phyloP scores from a whole-genome alignment of 306 rosid species.

The Crotalaria pallida region DNA sequence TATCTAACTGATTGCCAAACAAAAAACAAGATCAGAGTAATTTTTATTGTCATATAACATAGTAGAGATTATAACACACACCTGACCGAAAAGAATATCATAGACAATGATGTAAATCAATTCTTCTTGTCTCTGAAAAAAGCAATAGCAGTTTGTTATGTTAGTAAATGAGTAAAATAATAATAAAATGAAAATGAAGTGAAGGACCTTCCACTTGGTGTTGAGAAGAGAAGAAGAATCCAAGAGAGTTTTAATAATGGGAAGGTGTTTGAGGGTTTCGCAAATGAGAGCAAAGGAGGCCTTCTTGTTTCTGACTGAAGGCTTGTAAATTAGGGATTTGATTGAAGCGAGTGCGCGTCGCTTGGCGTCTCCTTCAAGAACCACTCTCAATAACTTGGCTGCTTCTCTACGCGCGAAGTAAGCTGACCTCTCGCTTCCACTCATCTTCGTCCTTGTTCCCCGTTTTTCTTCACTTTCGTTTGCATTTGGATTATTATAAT shows the following conservation, averaged over 20 bases:
- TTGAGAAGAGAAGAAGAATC: slow-evolving; percentile 44
- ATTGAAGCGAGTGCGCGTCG: slow-evolving; percentile 85
- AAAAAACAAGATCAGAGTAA: too few species aligned
- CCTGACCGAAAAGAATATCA: slow-evolving; percentile 92
- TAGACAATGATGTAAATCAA: slow-evolving; percentile 65
- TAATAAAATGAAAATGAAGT: background rate
- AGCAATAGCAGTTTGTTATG: background rate
- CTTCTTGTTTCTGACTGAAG: slow-evolving; percentile 80
- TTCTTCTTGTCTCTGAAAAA: slow-evolving; percentile 63
- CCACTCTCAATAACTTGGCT: slow-evolving; percentile 58
- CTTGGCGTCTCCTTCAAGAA: slow-evolving; percentile 75
- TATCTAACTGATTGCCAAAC: background rate
- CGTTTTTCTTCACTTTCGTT: slow-evolving; percentile 10
- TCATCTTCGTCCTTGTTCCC: background rate
- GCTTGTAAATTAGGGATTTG: slow-evolving; percentile 74
- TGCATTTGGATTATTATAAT: background rate
- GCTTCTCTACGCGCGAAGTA: slow-evolving; percentile 85
- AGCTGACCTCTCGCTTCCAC: slow-evolving; percentile 73
- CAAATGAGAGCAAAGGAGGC: slow-evolving; percentile 81
- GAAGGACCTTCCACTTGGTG: slow-evolving; percentile 79
- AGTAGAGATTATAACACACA: background rate
- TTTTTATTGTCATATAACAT: too few species aligned
- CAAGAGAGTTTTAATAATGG: slow-evolving; percentile 60
- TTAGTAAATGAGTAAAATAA: background rate
- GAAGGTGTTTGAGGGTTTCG: slow-evolving; percentile 84